phyloP scores from a whole-genome alignment of 2,329 filamentous ascomycete genomes.

The Biscogniauxia marginata region DNA sequence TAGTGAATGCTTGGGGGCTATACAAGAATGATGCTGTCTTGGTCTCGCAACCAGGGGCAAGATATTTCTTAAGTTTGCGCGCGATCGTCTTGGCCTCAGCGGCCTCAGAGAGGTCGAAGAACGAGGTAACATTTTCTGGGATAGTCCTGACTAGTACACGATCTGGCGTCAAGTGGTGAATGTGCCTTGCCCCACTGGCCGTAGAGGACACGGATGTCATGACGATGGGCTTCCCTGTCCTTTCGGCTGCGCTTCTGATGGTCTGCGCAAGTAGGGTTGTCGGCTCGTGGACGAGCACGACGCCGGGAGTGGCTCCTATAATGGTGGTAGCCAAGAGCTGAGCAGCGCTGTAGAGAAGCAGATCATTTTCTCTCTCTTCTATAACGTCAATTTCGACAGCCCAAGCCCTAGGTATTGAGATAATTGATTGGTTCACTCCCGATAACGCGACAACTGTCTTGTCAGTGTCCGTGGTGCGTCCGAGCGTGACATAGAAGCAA shows the following conservation, averaged over 20 bases:
- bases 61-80: not conserved
- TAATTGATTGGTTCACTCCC: conserved; percentile 7
- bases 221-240: not conserved
- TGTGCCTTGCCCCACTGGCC: not conserved
- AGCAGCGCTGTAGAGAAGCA: conserved; percentile 7
- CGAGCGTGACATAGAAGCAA: conserved; percentile 8
- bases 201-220: conserved; percentile 2
- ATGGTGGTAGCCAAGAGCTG: conserved; percentile 7
- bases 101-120: conserved; percentile 1
- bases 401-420: conserved; percentile 8
- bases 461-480: not conserved
- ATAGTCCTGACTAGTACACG: not conserved
- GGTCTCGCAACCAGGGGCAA: conserved; percentile 1
- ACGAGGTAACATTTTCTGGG: not conserved
- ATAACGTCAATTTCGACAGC: conserved; percentile 3
- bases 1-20: not conserved
- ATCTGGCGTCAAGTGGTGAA: not conserved
- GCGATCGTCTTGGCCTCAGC: not conserved
- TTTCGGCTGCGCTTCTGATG: not conserved
- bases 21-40: not conserved
- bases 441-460: conserved; percentile 11
- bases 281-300: conserved; percentile 13
- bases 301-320: conserved; percentile 3
- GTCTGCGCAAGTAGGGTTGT: not conserved
- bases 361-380: conserved; percentile 6